These are phyloP conservation scores for Sporothrix sp. DNA, from an alignment of 2,329 filamentous ascomycete species.

Conservation along the genomic window DNA sequence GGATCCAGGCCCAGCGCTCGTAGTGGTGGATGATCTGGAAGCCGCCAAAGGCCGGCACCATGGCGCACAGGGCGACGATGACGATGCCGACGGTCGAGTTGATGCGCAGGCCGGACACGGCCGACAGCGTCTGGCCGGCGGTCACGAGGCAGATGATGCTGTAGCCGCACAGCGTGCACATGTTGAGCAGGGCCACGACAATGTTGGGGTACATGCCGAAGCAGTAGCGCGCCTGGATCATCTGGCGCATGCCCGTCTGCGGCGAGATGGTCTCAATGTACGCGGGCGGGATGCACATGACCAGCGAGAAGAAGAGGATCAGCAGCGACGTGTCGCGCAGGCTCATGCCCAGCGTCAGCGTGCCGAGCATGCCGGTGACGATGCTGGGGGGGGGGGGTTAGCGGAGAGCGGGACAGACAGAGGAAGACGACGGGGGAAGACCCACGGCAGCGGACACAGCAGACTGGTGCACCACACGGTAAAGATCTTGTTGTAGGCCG, in stretches of 20 bases:
- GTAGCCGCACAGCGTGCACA: slow-evolving; percentile 53
- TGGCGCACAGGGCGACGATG: slow-evolving; percentile 29
- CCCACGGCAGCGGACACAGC: slow-evolving; percentile 36
- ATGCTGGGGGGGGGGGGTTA: slow-evolving; percentile 50
- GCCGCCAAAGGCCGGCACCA: slow-evolving; percentile 16
- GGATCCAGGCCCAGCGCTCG: slow-evolving; percentile 17
- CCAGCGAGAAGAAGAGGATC: slow-evolving; percentile 53
- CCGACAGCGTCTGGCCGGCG: slow-evolving; percentile 43
- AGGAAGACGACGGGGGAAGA: slow-evolving; percentile 2
- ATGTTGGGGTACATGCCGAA: slow-evolving; percentile 51
- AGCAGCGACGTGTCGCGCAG: slow-evolving; percentile 48
- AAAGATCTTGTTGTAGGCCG: slow-evolving; percentile 35
- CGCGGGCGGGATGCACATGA: slow-evolving; percentile 44
- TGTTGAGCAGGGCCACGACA: slow-evolving; percentile 49
- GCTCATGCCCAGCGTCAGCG: slow-evolving; percentile 34
- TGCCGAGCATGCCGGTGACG: slow-evolving; percentile 44
- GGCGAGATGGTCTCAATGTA: slow-evolving; percentile 50
- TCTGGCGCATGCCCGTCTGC: slow-evolving; percentile 54
- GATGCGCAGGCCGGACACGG: slow-evolving; percentile 28
- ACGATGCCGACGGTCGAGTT: slow-evolving; percentile 49
- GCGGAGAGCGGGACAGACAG: background rate
- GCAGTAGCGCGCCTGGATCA: slow-evolving; percentile 54
- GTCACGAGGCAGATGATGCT: slow-evolving; percentile 51
- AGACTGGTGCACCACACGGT: slow-evolving; percentile 41
- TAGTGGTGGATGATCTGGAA: slow-evolving; percentile 15